Base-by-base conservation (phyloP, 2,329 filamentous ascomycete genomes). In the Neofusicoccum parvum region DNA sequence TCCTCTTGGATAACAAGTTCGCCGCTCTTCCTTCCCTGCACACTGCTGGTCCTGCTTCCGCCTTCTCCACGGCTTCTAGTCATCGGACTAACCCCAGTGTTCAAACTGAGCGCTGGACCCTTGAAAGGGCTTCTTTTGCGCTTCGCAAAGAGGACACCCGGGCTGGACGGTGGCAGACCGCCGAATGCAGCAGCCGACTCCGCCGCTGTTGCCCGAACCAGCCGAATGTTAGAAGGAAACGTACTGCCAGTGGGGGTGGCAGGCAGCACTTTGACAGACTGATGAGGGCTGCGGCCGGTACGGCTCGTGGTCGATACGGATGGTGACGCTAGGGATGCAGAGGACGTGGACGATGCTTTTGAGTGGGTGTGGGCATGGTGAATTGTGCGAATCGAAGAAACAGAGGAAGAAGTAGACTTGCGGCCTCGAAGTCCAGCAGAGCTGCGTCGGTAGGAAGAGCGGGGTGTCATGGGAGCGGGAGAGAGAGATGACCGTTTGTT, bases 321-420 rank as follows among this genome's bases (percentile, higher is more conserved):
- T 43, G 82, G 82, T 1, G 80, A 82, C 11, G 77, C 77, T 49
- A 83, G 90, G 41, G 90, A 90, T 17, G 88, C 86, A 3, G 86
- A 97, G 49, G 93, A 97, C 0, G 93, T 95, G 0, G 93, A 97
- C 0, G 92, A 96, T 0, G 95, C 93, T 78, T 98, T 98, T 23
- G 93, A 97, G 76, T 97, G 94, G 1, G 90, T 89, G 75, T 95
- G 91, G 62, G 90, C 88, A 69, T 94, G 92, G 72, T 94, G 93
- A 74, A 98, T 92, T 50, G 91, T 96, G 66, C 95, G 90, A 65
- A 99, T 90, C 0, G 93, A 97, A 0, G 93, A 97, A 15, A 99
- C 89, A 0, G 94, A 98, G 0, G 93, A 97, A 0, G 93, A 97
- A 0, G 95, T 99, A 0, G 94, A 98, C 76, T 98, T 98, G 67